Conservation (phyloP, 2,329 filamentous ascomycete genomes). For the Xylariaceae sp. region DNA sequence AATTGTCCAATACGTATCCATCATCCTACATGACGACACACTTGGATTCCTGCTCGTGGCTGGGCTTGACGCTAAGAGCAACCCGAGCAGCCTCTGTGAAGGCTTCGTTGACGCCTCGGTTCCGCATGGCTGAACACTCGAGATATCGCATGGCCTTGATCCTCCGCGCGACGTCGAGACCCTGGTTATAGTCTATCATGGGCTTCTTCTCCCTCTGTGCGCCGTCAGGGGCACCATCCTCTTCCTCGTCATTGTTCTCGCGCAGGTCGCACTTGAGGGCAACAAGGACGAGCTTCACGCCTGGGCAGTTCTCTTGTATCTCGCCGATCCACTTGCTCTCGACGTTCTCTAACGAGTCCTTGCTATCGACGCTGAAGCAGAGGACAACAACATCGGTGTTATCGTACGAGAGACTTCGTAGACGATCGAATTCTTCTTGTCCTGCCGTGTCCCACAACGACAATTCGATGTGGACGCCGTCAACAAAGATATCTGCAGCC, state of each 20-base stretch:
- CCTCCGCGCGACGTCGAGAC: conserved; percentile 81
- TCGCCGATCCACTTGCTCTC: conserved; percentile 98
- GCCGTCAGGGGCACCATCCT: conserved; percentile 42
- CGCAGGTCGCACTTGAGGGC: conserved; percentile 95
- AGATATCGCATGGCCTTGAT: conserved; percentile 93
- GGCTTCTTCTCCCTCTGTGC: conserved; percentile 56
- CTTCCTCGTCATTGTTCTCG: conserved; percentile 68
- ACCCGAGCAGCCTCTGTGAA: conserved; percentile 97
- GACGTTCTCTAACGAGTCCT: conserved; percentile 95
- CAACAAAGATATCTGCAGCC: conserved; percentile 90
- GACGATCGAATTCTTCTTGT: conserved; percentile 96
- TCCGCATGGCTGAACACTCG: conserved; percentile 97
- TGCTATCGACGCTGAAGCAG: conserved; percentile 95
- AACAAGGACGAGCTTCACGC: conserved; percentile 89
- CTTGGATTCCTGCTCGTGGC: conserved; percentile 53
- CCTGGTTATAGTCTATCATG: conserved; percentile 85
- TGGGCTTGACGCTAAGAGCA: conserved; percentile 68
- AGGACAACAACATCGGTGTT: conserved; percentile 99
- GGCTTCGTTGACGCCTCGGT: conserved; percentile 95
- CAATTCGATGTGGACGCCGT: conserved; percentile 92
- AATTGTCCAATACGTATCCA: neutral
- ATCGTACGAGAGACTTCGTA: conserved; percentile 91
- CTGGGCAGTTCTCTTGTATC: conserved; percentile 95
- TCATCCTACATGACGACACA: conserved; percentile 53
- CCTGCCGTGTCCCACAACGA: conserved; percentile 98